A percentile compares a stretch with the other conserved stretches of the same genome.
These are phyloP conservation scores for Sporobolomyces phaffii DNA, from an alignment of 768 basidiomycete genomes.

Conservation along the genomic window DNA sequence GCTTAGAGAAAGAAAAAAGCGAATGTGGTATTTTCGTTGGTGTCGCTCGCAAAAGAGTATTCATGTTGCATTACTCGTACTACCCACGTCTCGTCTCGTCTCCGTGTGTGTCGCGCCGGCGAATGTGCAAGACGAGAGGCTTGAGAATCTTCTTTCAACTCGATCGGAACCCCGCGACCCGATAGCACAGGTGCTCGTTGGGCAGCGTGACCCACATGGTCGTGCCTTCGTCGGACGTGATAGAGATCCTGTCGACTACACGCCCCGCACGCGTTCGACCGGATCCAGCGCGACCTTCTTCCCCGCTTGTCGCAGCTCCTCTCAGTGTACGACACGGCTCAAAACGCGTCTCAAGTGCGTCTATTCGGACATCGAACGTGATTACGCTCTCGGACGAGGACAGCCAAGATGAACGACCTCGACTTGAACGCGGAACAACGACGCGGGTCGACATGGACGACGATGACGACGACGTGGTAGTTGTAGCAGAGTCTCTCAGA, in stretches of 20 bases:
- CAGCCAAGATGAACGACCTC: background rate
- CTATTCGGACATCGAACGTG: background rate
- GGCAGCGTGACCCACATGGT: background rate
- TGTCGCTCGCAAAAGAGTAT: background rate
- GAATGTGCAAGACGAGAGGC: too few species aligned
- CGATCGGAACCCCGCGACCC: background rate
- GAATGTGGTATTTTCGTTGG: too few species aligned
- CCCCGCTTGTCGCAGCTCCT: too few species aligned
- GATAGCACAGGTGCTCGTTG: too few species aligned
- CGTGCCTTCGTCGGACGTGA: slow-evolving; percentile 5
- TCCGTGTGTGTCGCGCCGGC: too few species aligned
- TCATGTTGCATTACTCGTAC: too few species aligned
- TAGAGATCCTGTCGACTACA: slow-evolving; percentile 18
- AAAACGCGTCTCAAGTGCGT: background rate
- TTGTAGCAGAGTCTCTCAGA: background rate
- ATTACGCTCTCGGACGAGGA: slow-evolving; percentile 14
- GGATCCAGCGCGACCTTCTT: background rate
- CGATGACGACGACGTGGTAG: background rate
- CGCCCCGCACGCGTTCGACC: background rate
- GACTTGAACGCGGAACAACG: too few species aligned
- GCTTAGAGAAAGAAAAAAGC: too few species aligned
- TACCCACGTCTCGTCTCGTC: background rate
- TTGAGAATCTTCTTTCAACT: too few species aligned
- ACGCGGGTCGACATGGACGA: too few species aligned
- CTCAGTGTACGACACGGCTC: too few species aligned